Conservation (phyloP, 1,139 yeast genomes). For the Hanseniaspora uvarum region DNA sequence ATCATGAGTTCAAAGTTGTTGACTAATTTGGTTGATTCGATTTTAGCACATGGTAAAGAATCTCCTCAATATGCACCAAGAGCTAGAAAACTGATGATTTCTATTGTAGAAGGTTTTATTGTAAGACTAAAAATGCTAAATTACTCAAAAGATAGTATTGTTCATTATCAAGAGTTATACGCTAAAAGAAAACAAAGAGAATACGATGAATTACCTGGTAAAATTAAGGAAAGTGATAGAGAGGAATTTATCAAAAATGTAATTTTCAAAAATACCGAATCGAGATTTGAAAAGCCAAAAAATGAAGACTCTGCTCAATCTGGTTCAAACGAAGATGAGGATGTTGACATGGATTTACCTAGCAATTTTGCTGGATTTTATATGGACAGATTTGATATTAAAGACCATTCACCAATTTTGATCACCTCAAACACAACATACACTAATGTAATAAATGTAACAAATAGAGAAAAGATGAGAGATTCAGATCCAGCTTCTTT, state of each 20-base stretch:
- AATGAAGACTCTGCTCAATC: slow-evolving; percentile 18
- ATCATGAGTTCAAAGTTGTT: slow-evolving; percentile 92
- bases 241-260: slow-evolving; percentile 24
- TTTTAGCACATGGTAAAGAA: slow-evolving; percentile 65
- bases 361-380: slow-evolving; percentile 21
- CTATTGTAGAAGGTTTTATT: slow-evolving; percentile 79
- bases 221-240: slow-evolving; percentile 24
- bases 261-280: slow-evolving; percentile 14
- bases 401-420: slow-evolving; percentile 41
- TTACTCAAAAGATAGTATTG: slow-evolving; percentile 56
- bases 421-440: slow-evolving; percentile 31
- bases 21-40: slow-evolving; percentile 77
- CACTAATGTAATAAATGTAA: slow-evolving; percentile 30
- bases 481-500: slow-evolving; percentile 13
- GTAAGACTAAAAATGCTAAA: slow-evolving; percentile 70
- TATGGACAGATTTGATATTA: slow-evolving; percentile 41
- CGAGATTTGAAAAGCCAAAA: slow-evolving; percentile 23
- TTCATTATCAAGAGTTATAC: slow-evolving; percentile 50
- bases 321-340: slow-evolving; percentile 20
- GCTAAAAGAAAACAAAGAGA: slow-evolving; percentile 33
- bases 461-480: slow-evolving; percentile 15
- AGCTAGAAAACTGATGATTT: slow-evolving; percentile 54
- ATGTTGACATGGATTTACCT: slow-evolving; percentile 18
- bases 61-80: slow-evolving; percentile 64
- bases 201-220: slow-evolving; percentile 21